A percentile compares a stretch with the other conserved stretches of the same genome.
These are phyloP conservation scores for Vanilla planifolia DNA, from an alignment of 106 monocot species.

Conservation along the genomic window DNA sequence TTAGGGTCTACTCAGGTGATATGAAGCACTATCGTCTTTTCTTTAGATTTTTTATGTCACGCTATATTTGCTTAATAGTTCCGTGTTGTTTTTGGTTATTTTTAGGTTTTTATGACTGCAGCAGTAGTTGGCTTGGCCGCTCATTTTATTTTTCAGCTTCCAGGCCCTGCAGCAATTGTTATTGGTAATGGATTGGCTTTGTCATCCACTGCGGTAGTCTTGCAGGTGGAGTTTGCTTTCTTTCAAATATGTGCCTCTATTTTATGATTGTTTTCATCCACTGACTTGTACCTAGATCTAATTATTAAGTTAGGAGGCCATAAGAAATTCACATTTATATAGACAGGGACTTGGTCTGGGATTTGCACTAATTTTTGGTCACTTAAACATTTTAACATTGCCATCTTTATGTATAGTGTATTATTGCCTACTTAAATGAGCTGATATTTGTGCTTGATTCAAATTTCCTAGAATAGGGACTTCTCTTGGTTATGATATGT, in stretches of 20 bases:
- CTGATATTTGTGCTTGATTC: too few relatives aligned
- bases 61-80: neutral
- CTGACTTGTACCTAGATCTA: too few relatives aligned
- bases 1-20: conserved; percentile 93
- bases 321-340: too few relatives aligned
- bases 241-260: neutral
- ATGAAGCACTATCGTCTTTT: conserved; percentile 6
- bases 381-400: too few relatives aligned
- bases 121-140: conserved; percentile 59
- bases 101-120: conserved; percentile 88
- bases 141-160: conserved; percentile 44
- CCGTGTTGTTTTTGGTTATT: conserved; percentile 10
- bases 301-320: too few relatives aligned
- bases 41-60: conserved; percentile 1
- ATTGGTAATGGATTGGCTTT: conserved; percentile 94
- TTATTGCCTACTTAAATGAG: too few relatives aligned
- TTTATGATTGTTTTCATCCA: neutral
- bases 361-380: too few relatives aligned
- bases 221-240: conserved; percentile 51
- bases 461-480: too few relatives aligned
- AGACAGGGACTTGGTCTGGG: too few relatives aligned
- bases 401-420: too few relatives aligned
- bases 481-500: too few relatives aligned
- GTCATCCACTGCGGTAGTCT: conserved; percentile 91
- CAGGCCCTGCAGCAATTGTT: conserved; percentile 93